Conservation (phyloP, 805 yeast species). For the Hanseniaspora meyeri region DNA sequence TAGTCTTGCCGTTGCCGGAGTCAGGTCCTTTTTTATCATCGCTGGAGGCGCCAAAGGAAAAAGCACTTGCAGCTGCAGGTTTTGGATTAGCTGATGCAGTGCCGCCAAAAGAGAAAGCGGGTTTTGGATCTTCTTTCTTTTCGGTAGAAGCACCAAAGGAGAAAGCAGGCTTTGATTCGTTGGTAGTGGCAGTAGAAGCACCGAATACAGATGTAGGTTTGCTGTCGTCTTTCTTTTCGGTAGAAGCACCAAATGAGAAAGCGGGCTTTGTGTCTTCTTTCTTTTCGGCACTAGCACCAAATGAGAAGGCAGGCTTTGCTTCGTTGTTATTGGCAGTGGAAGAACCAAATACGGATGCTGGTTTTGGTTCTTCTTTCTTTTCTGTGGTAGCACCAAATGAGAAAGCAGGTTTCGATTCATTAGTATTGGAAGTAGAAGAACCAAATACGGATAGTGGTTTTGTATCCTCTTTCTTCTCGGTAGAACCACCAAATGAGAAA, state of each 20-base stretch:
- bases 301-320: not conserved
- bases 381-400: not conserved
- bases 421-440: conserved; percentile 2
- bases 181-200: not conserved
- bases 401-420: not conserved
- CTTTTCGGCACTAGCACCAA: not conserved
- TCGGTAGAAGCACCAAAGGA: conserved; percentile 12
- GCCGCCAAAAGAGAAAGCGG: too few species aligned
- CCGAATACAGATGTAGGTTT: not conserved
- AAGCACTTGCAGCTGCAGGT: too few species aligned
- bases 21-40: too few species aligned
- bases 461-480: not conserved
- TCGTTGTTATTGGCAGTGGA: not conserved
- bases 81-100: too few species aligned
- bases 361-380: not conserved
- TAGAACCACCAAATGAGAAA: not conserved
- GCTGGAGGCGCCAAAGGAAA: too few species aligned
- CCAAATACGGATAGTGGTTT: conserved; percentile 5
- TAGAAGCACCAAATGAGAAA: not conserved
- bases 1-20: too few species aligned
- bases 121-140: not conserved
- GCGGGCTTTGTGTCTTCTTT: not conserved
- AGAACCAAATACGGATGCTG: not conserved
- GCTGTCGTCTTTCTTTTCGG: not conserved
- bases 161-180: not conserved